Conservation (phyloP, 306 rosid species). For the Castanospermum australe region DNA sequence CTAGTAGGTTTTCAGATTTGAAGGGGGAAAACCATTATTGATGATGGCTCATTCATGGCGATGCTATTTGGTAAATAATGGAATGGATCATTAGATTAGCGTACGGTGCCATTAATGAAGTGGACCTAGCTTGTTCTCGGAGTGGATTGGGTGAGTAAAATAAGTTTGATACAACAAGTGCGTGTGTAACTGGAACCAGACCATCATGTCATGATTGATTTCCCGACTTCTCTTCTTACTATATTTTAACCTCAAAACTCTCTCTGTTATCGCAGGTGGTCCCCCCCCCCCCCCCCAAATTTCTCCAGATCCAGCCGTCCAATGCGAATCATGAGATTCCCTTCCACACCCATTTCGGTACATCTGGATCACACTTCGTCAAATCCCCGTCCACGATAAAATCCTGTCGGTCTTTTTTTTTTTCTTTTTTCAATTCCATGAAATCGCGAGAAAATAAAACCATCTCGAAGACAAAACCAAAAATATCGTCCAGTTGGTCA, state of each 20-base stretch:
- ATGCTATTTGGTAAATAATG: background rate
- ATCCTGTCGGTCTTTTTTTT: constrained; percentile 1
- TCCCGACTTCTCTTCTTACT: constrained; percentile 49
- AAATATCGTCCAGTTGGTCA: constrained; percentile 29
- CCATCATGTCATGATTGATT: constrained; percentile 78
- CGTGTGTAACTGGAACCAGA: constrained; percentile 1
- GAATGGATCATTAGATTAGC: constrained; percentile 17
- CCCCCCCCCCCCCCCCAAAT: constrained; percentile 46
- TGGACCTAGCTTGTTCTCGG: constrained; percentile 15
- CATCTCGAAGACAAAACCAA: too few relatives aligned
- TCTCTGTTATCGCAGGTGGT: constrained; percentile 30
- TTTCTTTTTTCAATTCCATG: background rate
- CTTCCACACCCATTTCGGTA: constrained; percentile 38
- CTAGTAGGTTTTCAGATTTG: background rate
- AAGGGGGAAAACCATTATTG: background rate
- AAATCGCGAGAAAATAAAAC: background rate
- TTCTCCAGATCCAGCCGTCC: constrained; percentile 76
- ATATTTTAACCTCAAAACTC: constrained; percentile 14
- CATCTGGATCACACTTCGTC: constrained; percentile 47
- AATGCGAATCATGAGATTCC: constrained; percentile 74
- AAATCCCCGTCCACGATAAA: constrained; percentile 22
- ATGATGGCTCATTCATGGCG: background rate
- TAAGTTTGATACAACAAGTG: background rate
- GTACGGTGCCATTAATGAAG: constrained; percentile 13
- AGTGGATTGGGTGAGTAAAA: background rate